Evolutionary conservation across 2,329 filamentous ascomycete species (phyloP).

Genomic region (Penicillium sp.): DNA sequence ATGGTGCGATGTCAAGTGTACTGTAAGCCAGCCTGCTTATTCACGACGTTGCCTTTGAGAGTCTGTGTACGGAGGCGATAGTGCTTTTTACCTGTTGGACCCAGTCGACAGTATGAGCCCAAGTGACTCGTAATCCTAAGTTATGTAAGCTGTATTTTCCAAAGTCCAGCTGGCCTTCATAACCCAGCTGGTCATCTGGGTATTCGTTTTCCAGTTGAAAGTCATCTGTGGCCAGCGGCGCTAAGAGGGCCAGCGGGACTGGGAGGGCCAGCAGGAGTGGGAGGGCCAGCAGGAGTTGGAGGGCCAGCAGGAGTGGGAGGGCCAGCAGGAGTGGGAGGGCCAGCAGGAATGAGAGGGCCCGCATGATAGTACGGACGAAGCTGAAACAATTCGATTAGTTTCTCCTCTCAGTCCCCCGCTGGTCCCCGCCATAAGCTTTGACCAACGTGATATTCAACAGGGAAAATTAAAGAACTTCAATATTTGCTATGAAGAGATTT

Average conservation of each 20-base stretch:
- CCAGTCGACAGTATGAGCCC: neutral
- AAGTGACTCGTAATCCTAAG: neutral
- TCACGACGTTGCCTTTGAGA: neutral
- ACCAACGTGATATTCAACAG: neutral
- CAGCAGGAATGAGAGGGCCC: too few species aligned
- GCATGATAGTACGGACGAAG: neutral
- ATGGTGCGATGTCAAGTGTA: conserved; percentile 1
- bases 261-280: too few species aligned
- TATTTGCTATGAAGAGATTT: neutral
- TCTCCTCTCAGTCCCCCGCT: neutral
- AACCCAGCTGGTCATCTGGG: neutral
- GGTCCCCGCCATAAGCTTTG: neutral
- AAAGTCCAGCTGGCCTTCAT: neutral
- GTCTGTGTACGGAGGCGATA: neutral
- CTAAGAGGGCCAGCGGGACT: neutral
- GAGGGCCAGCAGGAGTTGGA: too few species aligned
- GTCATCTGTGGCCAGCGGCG: neutral
- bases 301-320: too few species aligned
- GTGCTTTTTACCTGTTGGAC: conserved; percentile 1
- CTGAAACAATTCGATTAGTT: neutral
- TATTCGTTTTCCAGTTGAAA: conserved; percentile 1
- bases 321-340: too few species aligned
- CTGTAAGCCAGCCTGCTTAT: conserved; percentile 1
- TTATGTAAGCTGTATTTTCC: conserved; percentile 1
- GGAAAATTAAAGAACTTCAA: neutral